Conservation (phyloP, 139 green algal species). For the Coelastrella sp. region DNA sequence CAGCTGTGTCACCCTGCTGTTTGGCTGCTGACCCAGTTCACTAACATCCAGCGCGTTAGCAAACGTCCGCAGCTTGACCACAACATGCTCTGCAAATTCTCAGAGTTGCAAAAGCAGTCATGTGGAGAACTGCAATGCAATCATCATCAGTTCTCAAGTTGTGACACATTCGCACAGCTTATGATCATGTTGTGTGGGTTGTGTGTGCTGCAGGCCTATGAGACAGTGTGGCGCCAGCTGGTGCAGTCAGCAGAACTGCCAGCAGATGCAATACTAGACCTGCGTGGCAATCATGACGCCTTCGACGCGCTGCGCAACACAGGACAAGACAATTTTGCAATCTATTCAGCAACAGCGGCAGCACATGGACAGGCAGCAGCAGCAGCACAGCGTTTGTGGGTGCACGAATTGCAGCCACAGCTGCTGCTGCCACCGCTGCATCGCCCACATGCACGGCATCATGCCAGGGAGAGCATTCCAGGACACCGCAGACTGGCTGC, state of each 20-base stretch:
- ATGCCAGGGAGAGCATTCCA: not conserved
- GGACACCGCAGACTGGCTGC: not conserved
- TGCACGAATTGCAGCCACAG: not conserved
- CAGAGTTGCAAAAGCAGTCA: too few species aligned
- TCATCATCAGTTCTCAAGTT: too few species aligned
- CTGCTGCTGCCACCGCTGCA: not conserved
- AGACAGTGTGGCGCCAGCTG: not conserved
- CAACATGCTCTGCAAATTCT: too few species aligned
- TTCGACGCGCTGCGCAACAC: constrained; percentile 67
- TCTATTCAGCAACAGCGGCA: constrained; percentile 43
- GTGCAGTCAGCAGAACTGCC: constrained; percentile 41
- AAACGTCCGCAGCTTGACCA: too few species aligned
- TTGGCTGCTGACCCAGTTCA: too few species aligned
- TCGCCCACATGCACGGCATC: not conserved
- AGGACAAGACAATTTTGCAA: constrained; percentile 58
- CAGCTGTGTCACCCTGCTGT: too few species aligned
- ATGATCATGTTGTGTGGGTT: not conserved
- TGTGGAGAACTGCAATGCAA: too few species aligned
- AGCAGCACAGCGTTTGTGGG: not conserved
- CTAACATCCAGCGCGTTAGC: too few species aligned
- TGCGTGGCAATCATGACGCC: constrained; percentile 81
- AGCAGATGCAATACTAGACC: constrained; percentile 60
- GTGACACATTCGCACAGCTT: too few species aligned
- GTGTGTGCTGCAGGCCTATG: constrained; percentile 8
- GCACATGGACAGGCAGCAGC: not conserved